These are phyloP conservation scores for Urtica urens DNA, from an alignment of 306 rosid species.

Conservation along the genomic window DNA sequence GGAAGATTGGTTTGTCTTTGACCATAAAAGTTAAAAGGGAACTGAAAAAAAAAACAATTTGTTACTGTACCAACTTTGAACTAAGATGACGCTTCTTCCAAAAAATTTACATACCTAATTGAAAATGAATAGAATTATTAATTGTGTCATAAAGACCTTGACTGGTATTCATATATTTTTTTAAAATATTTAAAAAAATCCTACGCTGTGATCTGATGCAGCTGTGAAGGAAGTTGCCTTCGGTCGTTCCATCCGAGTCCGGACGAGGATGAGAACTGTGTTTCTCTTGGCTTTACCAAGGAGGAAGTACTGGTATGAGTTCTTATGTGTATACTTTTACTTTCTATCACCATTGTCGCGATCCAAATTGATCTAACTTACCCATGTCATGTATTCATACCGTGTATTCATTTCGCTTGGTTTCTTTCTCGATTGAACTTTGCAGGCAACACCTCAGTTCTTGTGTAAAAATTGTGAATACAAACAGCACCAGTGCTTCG, in stretches of 20 bases:
- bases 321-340: constrained; percentile 19
- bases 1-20: too few relatives aligned
- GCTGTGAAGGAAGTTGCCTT: constrained; percentile 94
- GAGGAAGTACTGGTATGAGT: constrained; percentile 80
- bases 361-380: neutral
- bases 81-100: too few relatives aligned
- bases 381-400: neutral
- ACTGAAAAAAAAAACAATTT: too few relatives aligned
- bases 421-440: constrained; percentile 15
- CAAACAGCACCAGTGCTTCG: constrained; percentile 81
- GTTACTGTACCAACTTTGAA: too few relatives aligned
- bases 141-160: too few relatives aligned
- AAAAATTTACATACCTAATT: too few relatives aligned
- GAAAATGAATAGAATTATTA: too few relatives aligned
- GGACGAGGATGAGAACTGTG: constrained; percentile 42
- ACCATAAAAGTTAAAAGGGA: too few relatives aligned
- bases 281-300: constrained; percentile 53
- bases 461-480: constrained; percentile 64
- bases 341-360: constrained; percentile 5
- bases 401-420: constrained; percentile 9
- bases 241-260: constrained; percentile 75
- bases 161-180: neutral
- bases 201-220: constrained; percentile 17
- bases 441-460: constrained; percentile 56
- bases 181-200: neutral